Evolutionary conservation across 768 basidiomycete genomes (phyloP).

Genomic region (Ramaria sp.): DNA sequence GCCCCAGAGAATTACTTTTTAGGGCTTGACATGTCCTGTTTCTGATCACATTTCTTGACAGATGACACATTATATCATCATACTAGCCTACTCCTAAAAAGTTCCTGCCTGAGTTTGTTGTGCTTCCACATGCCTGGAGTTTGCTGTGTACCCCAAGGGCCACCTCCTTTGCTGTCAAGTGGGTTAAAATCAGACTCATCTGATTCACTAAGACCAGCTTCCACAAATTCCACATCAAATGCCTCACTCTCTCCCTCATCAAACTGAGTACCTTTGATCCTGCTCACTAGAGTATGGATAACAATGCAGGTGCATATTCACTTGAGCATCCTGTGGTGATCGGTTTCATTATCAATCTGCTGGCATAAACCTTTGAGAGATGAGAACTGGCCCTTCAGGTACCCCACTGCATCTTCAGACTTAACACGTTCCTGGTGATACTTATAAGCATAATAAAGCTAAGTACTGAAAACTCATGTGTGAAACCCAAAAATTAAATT

Average conservation of each 20-base stretch:
- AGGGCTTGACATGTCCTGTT: neutral
- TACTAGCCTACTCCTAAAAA: neutral
- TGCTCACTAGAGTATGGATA: slow-evolving; percentile 16
- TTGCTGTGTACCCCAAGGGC: no score
- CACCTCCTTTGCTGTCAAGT: neutral
- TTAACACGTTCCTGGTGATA: slow-evolving; percentile 18
- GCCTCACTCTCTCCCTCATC: neutral
- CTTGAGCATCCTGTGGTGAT: slow-evolving; percentile 20
- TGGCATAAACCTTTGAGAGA: slow-evolving; percentile 23
- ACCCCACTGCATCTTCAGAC: slow-evolving; percentile 32
- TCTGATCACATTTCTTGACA: neutral
- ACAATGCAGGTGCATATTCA: slow-evolving; percentile 25
- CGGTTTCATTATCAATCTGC: slow-evolving; percentile 15
- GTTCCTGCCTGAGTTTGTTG: neutral
- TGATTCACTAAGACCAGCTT: slow-evolving; percentile 1
- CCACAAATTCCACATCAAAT: slow-evolving; percentile 17
- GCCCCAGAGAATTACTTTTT: no score
- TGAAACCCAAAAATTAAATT: no score
- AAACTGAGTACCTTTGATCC: neutral
- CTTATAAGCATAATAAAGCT: neutral
- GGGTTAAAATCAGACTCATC: neutral
- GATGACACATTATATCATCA: neutral
- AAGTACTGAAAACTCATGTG: no score
- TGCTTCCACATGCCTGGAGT: no score
- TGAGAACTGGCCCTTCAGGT: slow-evolving; percentile 29